phyloP scores from a whole-genome alignment of 352 stramenopile genomes.

The Globisporangium camurandrum region DNA sequence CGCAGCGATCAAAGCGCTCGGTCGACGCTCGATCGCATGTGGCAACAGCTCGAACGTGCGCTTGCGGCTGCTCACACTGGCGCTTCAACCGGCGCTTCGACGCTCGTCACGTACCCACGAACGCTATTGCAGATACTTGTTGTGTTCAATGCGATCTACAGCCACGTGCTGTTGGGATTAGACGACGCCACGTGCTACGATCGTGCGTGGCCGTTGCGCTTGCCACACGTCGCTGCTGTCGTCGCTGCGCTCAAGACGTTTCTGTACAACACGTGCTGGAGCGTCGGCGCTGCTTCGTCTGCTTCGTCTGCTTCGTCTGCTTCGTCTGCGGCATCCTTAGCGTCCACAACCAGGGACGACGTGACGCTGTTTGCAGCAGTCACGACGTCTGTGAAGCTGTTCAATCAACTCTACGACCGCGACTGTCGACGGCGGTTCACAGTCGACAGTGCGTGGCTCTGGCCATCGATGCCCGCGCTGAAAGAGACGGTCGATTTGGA shows the following conservation, averaged over 20 bases:
- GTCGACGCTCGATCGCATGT: conserved; percentile 32
- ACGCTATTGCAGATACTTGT: conserved; percentile 34
- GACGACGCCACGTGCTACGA: conserved; percentile 75
- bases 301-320: too few species aligned
- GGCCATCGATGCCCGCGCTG: conserved; percentile 59
- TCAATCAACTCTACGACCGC: conserved; percentile 76
- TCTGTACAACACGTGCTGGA: conserved; percentile 65
- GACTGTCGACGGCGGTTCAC: conserved; percentile 50
- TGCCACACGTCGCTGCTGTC: conserved; percentile 31
- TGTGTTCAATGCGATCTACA: conserved; percentile 58
- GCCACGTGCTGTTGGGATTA: conserved; percentile 51
- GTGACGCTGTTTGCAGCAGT: conserved; percentile 35
- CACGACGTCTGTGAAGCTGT: conserved; percentile 61
- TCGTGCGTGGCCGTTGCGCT: conserved; percentile 36
- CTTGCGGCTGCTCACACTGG: conserved; percentile 9
- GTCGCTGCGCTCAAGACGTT: conserved; percentile 53
- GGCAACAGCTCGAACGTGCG: conserved; percentile 21
- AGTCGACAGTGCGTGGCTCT: conserved; percentile 44
- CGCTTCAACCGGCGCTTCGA: neutral
- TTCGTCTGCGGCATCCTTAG: too few species aligned
- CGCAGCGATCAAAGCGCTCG: neutral
- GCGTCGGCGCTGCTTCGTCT: neutral
- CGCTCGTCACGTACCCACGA: conserved; percentile 13
- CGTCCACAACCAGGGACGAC: conserved; percentile 17
- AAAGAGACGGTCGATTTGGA: conserved; percentile 59